phyloP scores from a whole-genome alignment of 495 filamentous ascomycete species.

The Glonium stellatum region DNA sequence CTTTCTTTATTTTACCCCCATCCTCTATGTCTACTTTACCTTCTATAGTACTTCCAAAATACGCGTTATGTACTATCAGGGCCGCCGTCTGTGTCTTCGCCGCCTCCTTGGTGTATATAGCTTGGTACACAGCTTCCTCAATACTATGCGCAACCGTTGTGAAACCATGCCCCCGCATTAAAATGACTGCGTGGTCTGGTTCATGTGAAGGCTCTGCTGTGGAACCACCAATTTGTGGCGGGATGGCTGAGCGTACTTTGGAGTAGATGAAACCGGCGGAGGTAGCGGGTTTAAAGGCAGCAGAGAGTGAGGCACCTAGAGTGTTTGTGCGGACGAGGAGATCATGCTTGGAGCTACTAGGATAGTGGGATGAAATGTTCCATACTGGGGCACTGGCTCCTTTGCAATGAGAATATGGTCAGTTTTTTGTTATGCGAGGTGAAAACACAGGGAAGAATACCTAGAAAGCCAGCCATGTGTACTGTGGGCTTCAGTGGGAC shows the following conservation, averaged over 20 bases:
- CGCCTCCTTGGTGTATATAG: slow-evolving; percentile 34
- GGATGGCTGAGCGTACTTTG: slow-evolving; percentile 22
- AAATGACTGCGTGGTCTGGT: slow-evolving; percentile 29
- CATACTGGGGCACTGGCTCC: slow-evolving; percentile 30
- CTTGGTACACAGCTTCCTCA: slow-evolving; percentile 34
- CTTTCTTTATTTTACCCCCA: slow-evolving; percentile 35
- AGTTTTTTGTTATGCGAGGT: neutral
- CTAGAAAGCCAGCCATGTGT: slow-evolving; percentile 48
- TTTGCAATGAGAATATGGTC: neutral
- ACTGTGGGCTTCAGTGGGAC: slow-evolving; percentile 40
- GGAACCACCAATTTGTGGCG: slow-evolving; percentile 16
- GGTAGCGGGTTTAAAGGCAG: slow-evolving; percentile 32
- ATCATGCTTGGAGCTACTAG: slow-evolving; percentile 30
- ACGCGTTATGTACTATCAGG: slow-evolving; percentile 28
- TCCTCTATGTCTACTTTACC: slow-evolving; percentile 27
- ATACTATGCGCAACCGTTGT: slow-evolving; percentile 29
- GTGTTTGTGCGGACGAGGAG: slow-evolving; percentile 40
- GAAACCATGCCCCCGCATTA: slow-evolving; percentile 38
- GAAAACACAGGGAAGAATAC: slow-evolving; percentile 17
- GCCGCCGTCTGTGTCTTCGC: slow-evolving; percentile 33
- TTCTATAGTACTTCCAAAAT: slow-evolving; percentile 27
- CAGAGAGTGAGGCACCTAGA: slow-evolving; percentile 42
- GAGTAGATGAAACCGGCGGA: slow-evolving; percentile 28
- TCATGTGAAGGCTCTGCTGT: slow-evolving; percentile 13
- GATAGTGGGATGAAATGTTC: slow-evolving; percentile 31